Evolutionary conservation across 192 early-diverging fungal species (phyloP), one percentile per base, ranked within the genome.

Genomic region (Chytriomyces confervae): DNA sequence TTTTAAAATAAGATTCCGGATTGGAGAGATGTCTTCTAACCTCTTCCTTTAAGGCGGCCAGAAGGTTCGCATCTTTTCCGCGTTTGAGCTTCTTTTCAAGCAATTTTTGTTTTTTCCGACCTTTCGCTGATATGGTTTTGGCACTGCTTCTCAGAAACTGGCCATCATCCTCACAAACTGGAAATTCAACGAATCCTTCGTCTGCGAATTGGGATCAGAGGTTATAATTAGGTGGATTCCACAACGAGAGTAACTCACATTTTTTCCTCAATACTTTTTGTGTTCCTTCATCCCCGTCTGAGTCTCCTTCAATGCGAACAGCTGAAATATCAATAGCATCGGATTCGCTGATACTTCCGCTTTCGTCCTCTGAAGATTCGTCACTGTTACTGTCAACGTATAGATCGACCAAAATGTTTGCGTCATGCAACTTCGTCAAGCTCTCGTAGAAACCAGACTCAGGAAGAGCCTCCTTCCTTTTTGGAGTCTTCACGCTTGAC

Each of bases 171-270:
- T 36, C 36, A 36, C 1, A 36, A 36, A 36, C 36, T 36, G 36
- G 36, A 36, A 36, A 36, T 36, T 36, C 36, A 36, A 10, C n/a
- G 7, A 49, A n/a, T 36, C 45, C 36, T 16, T 51, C 18, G 60
- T 76, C 9, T 66, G 72, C 79, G 79, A 83, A 9, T 77, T 64
- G 24, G 83, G 75, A 49, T 57, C 24, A 11, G 68, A 57, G 36
- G 69, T 75, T 5, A 62, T 75, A 60, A 79, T 77, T 29, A 69
- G 36, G 36, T 36, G 36, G 36, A 36, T 36, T 36, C 36, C 36
- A 36, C 36, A 36, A 36, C 36, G 36, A 36, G 36, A 36, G 36
- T 4, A 36, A 36, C 36, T 36, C 36, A 36, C 36, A 36, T 36
- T 36, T 36, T 36, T 36, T 36, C 36, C 36, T 36, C 36, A 36